phyloP scores from a whole-genome alignment of 106 monocot genomes.

The Apostasia shenzhenica region DNA sequence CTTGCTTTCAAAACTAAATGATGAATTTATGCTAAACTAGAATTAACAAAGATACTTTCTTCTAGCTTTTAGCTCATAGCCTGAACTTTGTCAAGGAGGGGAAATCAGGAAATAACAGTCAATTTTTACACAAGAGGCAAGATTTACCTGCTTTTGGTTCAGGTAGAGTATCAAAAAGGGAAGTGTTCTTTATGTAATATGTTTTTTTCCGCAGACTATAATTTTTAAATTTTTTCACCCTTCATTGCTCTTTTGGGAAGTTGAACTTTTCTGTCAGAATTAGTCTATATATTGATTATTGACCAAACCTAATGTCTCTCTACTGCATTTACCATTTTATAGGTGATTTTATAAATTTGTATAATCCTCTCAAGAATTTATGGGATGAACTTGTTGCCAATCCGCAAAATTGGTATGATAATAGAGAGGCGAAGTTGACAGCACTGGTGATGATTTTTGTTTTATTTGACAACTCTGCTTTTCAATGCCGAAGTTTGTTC shows the following conservation, averaged over 20 bases:
- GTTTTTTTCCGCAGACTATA: too few species aligned
- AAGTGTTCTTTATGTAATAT: too few species aligned
- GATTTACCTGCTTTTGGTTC: conserved; percentile 1
- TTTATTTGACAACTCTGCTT: not conserved
- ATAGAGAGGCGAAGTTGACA: conserved; percentile 42
- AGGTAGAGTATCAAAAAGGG: conserved; percentile 12
- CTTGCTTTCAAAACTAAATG: too few species aligned
- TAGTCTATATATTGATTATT: too few species aligned
- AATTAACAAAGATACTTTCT: not conserved
- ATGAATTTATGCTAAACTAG: too few species aligned
- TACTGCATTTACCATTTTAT: too few species aligned
- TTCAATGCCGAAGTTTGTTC: not conserved
- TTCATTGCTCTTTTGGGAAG: too few species aligned
- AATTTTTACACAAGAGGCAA: not conserved
- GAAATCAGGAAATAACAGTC: not conserved
- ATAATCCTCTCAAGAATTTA: conserved; percentile 11
- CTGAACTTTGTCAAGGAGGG: conserved; percentile 27
- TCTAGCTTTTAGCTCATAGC: conserved; percentile 39
- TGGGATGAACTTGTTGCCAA: conserved; percentile 49
- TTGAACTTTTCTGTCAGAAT: too few species aligned
- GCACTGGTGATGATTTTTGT: conserved; percentile 31
- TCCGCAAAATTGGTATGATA: conserved; percentile 54
- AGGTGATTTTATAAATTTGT: not conserved
- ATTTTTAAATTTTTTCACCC: too few species aligned
- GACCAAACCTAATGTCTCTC: too few species aligned